These are phyloP conservation scores for Allium fistulosum DNA, from an alignment of 106 monocot genomes.

Conservation along the genomic window DNA sequence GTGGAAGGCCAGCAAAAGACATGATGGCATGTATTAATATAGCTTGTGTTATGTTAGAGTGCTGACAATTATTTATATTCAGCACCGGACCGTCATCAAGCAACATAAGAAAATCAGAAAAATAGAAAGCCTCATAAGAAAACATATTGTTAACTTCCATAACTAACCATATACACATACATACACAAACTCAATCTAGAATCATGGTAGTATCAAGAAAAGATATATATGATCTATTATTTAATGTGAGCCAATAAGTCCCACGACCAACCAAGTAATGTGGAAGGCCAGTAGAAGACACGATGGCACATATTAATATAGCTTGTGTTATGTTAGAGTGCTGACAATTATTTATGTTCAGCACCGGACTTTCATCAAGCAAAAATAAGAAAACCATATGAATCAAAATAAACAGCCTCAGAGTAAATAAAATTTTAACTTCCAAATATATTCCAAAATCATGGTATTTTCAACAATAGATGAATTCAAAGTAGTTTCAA, in stretches of 20 bases:
- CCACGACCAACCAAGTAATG: neutral
- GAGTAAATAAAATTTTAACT: no score
- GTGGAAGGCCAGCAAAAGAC: neutral
- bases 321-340: constrained; percentile 10
- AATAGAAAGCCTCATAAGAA: neutral
- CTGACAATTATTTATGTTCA: neutral
- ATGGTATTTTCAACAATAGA: no score
- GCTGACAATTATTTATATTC: neutral
- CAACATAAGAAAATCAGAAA: neutral
- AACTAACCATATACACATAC: neutral
- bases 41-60: neutral
- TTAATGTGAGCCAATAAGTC: constrained; percentile 5
- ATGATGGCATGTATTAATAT: neutral
- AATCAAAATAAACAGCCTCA: no score
- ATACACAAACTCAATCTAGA: neutral
- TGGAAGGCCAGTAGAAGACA: neutral
- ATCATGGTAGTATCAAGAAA: neutral
- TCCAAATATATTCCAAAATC: no score
- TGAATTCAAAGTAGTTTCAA: no score
- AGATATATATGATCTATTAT: neutral
- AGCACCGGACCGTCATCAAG: constrained; percentile 5
- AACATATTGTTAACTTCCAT: neutral
- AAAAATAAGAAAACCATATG: neutral
- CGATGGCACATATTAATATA: neutral
- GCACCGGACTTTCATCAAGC: constrained; percentile 13